Percentiles rank a stretch among this genome's conserved stretches.
Conservation (phyloP, 208 protist species). For the Trypanosoma boissoni region DNA sequence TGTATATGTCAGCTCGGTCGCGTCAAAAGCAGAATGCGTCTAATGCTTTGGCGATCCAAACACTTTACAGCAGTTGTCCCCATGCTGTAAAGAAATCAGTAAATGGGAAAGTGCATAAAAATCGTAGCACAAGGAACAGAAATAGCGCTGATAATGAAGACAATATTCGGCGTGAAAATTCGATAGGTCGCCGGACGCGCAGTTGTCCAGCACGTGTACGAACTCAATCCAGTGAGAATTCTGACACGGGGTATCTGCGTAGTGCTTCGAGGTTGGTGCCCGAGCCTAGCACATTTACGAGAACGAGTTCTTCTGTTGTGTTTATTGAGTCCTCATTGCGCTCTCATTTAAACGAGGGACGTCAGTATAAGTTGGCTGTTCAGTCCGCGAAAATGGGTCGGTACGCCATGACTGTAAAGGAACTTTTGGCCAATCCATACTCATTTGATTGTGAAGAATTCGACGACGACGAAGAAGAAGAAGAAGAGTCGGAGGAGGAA, state of each 20-base stretch:
- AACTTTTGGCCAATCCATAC: slow-evolving; percentile 14
- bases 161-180: not conserved
- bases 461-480: not conserved
- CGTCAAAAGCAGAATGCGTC: not conserved
- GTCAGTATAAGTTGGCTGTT: slow-evolving; percentile 27
- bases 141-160: not conserved
- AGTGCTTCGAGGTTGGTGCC: no score
- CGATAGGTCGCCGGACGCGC: not conserved
- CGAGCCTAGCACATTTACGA: no score
- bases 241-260: not conserved
- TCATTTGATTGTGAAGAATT: not conserved
- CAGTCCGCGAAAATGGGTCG: slow-evolving; percentile 14
- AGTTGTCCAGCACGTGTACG: not conserved
- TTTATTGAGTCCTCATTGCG: not conserved
- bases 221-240: not conserved
- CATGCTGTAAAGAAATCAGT: no score
- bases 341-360: not conserved
- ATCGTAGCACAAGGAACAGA: not conserved
- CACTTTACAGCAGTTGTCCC: not conserved
- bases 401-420: slow-evolving; percentile 19
- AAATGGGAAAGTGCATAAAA: not conserved
- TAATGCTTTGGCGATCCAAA: not conserved
- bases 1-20: not conserved
- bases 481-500: not conserved
- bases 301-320: not conserved